Base-by-base conservation (phyloP, 2,329 filamentous ascomycete species). In the Pyricularia pennisetigena region DNA sequence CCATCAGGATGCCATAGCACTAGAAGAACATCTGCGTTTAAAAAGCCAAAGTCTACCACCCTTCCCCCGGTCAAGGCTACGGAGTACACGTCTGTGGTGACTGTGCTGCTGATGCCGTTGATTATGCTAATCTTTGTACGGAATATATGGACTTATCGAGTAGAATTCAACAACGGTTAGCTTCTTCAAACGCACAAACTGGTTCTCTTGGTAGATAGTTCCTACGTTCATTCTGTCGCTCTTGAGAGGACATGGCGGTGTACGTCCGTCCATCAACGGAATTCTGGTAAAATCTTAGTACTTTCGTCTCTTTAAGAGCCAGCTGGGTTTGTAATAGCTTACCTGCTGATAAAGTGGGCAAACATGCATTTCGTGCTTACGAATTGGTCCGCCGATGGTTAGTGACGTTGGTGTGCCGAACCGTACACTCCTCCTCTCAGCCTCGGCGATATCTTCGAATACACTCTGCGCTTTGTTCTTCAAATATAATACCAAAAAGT, bases 401-500 rank as follows among this genome's bases (percentile, higher is more conserved):
- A 88, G 72, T 66, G 77, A 80, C 3, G 82, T 79, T 3, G 84
- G 79, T 35, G 83, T 82, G 3, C 89, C 89, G 72, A 92, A 89
- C 5, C 88, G 80, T 12, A 93, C 89, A 68, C 87, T 89, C 68
- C 88, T 81, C 73, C 86, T 83, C 78, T 93, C 85, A 7, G 89
- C 86, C 76, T 90, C 86, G 70, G 92, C 88, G 75, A 93, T 88
- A 69, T 88, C 82, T 68, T 85, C 78, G 73, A 93, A 91, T 1
- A 92, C 82, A 8, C 77, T 78, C n/a, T 82, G 82, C 10, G 88
- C 86, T 73, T 88, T 87, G 3, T 77, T 76, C 0, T 82, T 81
- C 20, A 92, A 78, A 68, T 87, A 84, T 12, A 82, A 80, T 14
- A 87, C 85, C 62, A 94, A 76, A 67, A 90, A 87, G 65, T 85